Percentiles rank a stretch among this genome's conserved stretches.
Evolutionary conservation across 305 asterid genomes (phyloP).

Genomic region (Solanum aculeatissimum): DNA sequence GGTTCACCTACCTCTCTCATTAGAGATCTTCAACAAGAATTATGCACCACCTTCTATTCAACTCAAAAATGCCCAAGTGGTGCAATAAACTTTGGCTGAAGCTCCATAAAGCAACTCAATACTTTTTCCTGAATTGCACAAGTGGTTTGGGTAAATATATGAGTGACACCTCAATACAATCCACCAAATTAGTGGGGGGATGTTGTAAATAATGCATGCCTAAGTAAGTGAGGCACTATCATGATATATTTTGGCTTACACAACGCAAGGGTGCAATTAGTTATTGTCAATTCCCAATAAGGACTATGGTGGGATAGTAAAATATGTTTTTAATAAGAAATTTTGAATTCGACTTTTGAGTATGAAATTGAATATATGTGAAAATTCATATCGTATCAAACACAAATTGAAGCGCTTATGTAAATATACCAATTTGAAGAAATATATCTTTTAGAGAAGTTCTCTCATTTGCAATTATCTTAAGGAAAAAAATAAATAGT

Average conservation of each 20-base stretch:
- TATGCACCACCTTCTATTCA: background rate
- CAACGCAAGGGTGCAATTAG: background rate
- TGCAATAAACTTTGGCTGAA: background rate
- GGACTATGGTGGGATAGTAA: background rate
- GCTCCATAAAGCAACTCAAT: background rate
- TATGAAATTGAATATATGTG: background rate
- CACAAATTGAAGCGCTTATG: background rate
- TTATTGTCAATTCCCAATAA: background rate
- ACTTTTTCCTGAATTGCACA: background rate
- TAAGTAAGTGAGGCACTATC: background rate
- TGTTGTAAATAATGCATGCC: background rate
- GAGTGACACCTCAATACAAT: background rate
- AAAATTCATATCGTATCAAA: background rate
- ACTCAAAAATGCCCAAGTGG: background rate
- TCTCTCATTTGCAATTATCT: background rate
- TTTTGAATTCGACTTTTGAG: accelerated
- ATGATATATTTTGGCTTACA: background rate
- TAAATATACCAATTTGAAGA: background rate
- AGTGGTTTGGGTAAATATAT: background rate
- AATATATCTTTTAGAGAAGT: background rate
- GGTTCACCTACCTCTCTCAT: background rate
- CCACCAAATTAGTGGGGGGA: background rate
- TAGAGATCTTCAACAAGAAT: background rate
- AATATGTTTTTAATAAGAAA: background rate
- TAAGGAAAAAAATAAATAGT: too few species aligned